These are phyloP conservation scores for Leptosphaerulina australis DNA, from an alignment of 2,329 filamentous ascomycete species.

Conservation along the genomic window DNA sequence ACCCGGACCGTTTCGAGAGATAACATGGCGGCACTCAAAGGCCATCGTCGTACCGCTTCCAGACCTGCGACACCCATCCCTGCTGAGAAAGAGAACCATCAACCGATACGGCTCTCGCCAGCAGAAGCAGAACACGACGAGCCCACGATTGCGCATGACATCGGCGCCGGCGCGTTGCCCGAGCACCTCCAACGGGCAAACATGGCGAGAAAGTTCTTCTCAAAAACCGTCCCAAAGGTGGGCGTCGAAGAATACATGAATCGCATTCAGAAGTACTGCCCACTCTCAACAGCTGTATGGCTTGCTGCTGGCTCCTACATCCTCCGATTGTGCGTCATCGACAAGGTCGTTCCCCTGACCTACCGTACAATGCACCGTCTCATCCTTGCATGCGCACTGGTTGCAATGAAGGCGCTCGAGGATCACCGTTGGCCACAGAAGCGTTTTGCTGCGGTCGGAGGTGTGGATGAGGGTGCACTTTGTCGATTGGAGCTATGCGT, in stretches of 20 bases:
- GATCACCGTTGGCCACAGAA: conserved; percentile 86
- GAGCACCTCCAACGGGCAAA: conserved; percentile 80
- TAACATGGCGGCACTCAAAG: conserved; percentile 28
- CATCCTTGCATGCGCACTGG: conserved; percentile 79
- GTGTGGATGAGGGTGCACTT: conserved; percentile 81
- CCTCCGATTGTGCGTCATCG: conserved; percentile 74
- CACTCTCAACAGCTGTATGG: conserved; percentile 92
- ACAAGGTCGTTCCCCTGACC: conserved; percentile 80
- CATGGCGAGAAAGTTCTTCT: conserved; percentile 92
- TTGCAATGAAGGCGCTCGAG: conserved; percentile 95
- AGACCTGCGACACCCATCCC: conserved; percentile 49
- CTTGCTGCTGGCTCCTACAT: conserved; percentile 89
- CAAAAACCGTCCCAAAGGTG: conserved; percentile 83
- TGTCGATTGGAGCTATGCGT: conserved; percentile 81
- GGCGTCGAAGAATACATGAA: conserved; percentile 81
- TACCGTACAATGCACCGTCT: conserved; percentile 84
- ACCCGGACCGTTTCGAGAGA: conserved; percentile 62
- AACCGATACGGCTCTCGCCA: conserved; percentile 52
- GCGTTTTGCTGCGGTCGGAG: conserved; percentile 84
- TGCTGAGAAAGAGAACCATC: conserved; percentile 49
- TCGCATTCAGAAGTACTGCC: conserved; percentile 87
- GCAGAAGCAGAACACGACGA: conserved; percentile 59
- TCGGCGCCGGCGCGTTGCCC: conserved; percentile 71
- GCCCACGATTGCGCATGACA: conserved; percentile 52
- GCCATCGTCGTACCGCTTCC: conserved; percentile 46